phyloP scores from a whole-genome alignment of 1,284 basidiomycete genomes.

The Paramarasmius palmivorus region DNA sequence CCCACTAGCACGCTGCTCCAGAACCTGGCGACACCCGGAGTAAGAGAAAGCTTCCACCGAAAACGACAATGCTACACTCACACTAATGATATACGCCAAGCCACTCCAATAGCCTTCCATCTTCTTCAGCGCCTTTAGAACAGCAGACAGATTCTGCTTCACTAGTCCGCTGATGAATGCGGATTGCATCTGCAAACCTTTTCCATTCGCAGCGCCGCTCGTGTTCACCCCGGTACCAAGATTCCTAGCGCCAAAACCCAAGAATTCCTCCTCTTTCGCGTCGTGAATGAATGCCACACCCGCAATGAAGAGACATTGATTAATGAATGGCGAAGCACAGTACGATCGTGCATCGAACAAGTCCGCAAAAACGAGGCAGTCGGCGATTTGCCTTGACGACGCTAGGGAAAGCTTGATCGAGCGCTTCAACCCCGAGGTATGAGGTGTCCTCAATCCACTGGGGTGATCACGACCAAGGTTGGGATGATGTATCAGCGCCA shows the following conservation, averaged over 20 bases:
- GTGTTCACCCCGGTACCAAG: not conserved
- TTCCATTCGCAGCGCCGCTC: too few species aligned
- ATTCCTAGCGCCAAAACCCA: not conserved
- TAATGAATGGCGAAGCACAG: conserved; percentile 9
- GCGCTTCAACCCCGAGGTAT: conserved; percentile 2
- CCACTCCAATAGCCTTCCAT: conserved; percentile 13
- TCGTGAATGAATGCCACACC: conserved; percentile 10
- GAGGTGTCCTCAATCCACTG: conserved; percentile 1
- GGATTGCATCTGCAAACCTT: not conserved
- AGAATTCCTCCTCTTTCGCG: not conserved
- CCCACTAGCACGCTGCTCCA: conserved; percentile 11
- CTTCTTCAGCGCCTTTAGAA: conserved; percentile 11
- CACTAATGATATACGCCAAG: conserved; percentile 9
- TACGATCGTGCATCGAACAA: conserved; percentile 8
- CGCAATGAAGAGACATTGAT: conserved; percentile 14
- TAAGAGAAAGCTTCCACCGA: not conserved
- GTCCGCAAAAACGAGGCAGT: conserved; percentile 10
- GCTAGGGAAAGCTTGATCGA: conserved; percentile 6
- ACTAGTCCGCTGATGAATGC: conserved; percentile 6
- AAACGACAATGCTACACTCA: not conserved
- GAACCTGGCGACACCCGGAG: conserved; percentile 1
- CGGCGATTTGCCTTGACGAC: conserved; percentile 10
- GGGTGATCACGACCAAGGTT: conserved; percentile 4
- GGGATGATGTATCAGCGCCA: conserved; percentile 10
- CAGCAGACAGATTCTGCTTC: conserved; percentile 8